These are phyloP conservation scores for Xylaria scruposa DNA, from an alignment of 495 filamentous ascomycete species.

Conservation along the genomic window DNA sequence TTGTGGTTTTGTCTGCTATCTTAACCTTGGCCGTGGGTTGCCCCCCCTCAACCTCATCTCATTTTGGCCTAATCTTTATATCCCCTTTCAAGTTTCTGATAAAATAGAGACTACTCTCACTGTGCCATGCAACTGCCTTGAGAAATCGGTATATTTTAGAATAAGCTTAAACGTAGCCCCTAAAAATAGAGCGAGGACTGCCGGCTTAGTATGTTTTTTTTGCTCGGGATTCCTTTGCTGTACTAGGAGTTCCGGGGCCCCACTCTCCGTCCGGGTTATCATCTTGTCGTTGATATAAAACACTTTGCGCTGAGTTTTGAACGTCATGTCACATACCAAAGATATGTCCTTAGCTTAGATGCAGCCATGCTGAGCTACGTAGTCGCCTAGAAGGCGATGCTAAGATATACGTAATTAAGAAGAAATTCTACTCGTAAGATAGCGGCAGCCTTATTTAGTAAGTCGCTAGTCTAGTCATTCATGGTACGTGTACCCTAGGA, in stretches of 20 bases:
- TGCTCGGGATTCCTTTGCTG: background rate
- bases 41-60: background rate
- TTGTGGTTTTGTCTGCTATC: background rate
- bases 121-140: background rate
- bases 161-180: background rate
- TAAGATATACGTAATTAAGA: background rate
- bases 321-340: background rate
- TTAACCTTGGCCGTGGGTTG: background rate
- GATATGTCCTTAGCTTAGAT: background rate
- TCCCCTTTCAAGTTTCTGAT: background rate
- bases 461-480: background rate
- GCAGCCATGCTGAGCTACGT: background rate
- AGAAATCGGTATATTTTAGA: background rate
- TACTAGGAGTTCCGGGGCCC: background rate
- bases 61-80: background rate
- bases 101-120: background rate
- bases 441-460: background rate
- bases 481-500: background rate
- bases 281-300: background rate
- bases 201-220: background rate
- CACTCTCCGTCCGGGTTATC: background rate
- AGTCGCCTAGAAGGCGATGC: background rate
- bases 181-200: slow-evolving; percentile 6
- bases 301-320: background rate
- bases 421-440: background rate